phyloP scores from a whole-genome alignment of 345 rosid species.

The Eutrema heterophyllum region DNA sequence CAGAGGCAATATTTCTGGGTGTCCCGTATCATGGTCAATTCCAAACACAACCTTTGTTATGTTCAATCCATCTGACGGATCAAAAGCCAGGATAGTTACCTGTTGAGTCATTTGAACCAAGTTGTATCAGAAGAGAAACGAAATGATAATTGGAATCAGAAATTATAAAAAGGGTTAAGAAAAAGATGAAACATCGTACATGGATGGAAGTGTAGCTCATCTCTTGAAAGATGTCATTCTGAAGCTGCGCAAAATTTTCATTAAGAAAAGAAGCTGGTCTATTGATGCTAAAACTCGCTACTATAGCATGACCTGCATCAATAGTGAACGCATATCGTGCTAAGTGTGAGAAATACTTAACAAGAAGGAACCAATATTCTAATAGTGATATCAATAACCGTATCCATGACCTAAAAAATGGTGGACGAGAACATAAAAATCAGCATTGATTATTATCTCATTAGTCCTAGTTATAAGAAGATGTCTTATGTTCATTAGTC shows the following conservation, averaged over 20 bases:
- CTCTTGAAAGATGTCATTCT: conserved; percentile 65
- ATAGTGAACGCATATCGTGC: neutral
- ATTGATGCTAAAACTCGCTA: conserved; percentile 61
- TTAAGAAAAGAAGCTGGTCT: conserved; percentile 53
- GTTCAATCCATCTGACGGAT: conserved; percentile 46
- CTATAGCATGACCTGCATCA: conserved; percentile 72
- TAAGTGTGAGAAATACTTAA: conserved; percentile 8
- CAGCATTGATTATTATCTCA: neutral
- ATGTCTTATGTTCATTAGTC: neutral
- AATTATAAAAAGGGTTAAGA: neutral
- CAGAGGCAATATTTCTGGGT: conserved; percentile 46
- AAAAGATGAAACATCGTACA: conserved; percentile 33
- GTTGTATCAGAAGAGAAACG: conserved; percentile 2
- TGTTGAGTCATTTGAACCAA: conserved; percentile 34
- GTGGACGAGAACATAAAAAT: neutral
- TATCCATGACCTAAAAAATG: neutral
- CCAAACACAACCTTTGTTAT: conserved; percentile 72
- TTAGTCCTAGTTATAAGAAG: neutral
- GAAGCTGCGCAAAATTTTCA: conserved; percentile 58
- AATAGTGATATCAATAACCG: neutral
- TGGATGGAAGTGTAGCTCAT: conserved; percentile 51
- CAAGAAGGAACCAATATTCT: neutral
- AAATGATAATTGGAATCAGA: neutral
- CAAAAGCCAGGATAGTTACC: conserved; percentile 64
- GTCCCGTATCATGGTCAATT: conserved; percentile 55